Conservation (phyloP, 768 basidiomycete species). For the Phylloporus sp. region DNA sequence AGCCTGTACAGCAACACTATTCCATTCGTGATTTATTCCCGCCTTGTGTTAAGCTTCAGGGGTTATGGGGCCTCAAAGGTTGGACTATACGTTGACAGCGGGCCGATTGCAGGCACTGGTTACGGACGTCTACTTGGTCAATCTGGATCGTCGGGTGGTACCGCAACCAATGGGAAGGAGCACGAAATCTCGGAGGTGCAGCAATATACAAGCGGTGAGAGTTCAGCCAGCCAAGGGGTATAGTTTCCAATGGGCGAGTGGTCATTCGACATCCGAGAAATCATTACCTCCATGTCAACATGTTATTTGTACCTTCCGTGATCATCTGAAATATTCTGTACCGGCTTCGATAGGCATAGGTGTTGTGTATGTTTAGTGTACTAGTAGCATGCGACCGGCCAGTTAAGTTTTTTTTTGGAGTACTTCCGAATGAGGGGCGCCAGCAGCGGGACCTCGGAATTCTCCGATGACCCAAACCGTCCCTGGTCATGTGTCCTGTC, state of each 20-base stretch:
- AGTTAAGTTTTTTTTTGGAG: too few relatives aligned
- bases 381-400: too few relatives aligned
- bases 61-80: background rate
- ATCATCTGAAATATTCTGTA: too few relatives aligned
- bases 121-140: background rate
- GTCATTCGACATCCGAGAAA: too few relatives aligned
- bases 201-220: background rate
- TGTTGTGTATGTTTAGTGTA: too few relatives aligned
- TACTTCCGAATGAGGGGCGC: too few relatives aligned
- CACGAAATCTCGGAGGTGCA: background rate
- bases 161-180: background rate
- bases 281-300: too few relatives aligned
- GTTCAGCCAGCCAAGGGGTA: background rate
- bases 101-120: background rate
- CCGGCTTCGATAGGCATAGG: too few relatives aligned
- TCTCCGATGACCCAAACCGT: too few relatives aligned
- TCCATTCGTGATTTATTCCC: conserved; percentile 7
- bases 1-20: background rate
- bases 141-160: background rate
- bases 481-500: background rate
- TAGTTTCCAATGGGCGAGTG: background rate
- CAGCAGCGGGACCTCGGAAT: too few relatives aligned
- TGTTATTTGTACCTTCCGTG: too few relatives aligned
- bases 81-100: background rate
- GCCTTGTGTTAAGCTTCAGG: conserved; percentile 6